These are phyloP conservation scores for Eucalyptus grandis DNA, from an alignment of 345 rosid species.

Conservation along the genomic window DNA sequence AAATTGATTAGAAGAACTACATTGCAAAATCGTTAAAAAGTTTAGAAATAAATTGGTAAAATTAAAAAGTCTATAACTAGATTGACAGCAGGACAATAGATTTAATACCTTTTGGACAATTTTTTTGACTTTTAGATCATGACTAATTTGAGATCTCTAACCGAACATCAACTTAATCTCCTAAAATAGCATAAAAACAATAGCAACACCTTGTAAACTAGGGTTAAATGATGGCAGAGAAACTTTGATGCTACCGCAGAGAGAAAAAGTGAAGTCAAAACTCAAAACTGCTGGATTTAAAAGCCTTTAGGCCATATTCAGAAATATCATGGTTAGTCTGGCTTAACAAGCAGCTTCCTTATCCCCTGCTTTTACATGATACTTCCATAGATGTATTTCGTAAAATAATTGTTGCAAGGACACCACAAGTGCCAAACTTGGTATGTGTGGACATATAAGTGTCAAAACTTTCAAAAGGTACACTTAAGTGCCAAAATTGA, in stretches of 20 bases:
- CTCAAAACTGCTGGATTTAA: neutral
- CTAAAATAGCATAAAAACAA: neutral
- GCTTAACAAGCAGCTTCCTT: neutral
- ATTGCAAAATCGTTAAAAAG: neutral
- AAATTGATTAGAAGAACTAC: neutral
- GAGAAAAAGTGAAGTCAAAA: neutral
- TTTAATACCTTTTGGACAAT: neutral
- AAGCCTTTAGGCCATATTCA: neutral
- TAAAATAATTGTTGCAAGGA: neutral
- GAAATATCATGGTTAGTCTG: neutral
- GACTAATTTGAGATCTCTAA: neutral
- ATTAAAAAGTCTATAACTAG: neutral
- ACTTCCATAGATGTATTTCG: neutral
- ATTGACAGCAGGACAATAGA: rapidly evolving
- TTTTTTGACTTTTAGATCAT: neutral
- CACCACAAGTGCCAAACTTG: no score
- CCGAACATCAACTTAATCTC: neutral
- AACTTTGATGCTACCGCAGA: neutral
- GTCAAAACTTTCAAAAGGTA: no score
- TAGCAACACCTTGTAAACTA: neutral
- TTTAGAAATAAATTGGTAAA: neutral
- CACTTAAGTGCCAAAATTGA: no score
- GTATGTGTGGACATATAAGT: no score
- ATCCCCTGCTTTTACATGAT: neutral
- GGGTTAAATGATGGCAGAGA: neutral